These are phyloP conservation scores for Juglanconis sp. DNA, from an alignment of 2,329 filamentous ascomycete genomes.

Conservation along the genomic window DNA sequence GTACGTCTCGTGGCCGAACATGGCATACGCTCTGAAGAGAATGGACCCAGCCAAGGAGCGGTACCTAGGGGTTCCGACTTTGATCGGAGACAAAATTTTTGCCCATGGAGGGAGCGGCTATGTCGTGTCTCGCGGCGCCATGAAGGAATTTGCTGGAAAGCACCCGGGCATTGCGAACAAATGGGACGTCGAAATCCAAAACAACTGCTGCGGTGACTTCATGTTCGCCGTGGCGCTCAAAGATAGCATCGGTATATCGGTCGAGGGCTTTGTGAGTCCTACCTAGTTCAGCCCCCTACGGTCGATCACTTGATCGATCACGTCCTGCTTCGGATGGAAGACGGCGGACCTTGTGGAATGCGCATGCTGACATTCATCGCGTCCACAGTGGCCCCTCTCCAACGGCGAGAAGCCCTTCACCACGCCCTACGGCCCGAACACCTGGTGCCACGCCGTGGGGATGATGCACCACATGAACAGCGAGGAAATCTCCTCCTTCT, in stretches of 20 bases:
- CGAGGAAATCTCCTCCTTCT: constrained; percentile 48
- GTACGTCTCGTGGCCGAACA: constrained; percentile 52
- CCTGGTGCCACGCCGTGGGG: constrained; percentile 55
- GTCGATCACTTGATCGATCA: not conserved
- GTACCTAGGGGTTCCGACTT: constrained; percentile 50
- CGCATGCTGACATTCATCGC: not conserved
- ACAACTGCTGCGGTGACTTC: constrained; percentile 50
- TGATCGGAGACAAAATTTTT: constrained; percentile 41
- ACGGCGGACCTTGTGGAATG: not conserved
- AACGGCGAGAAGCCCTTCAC: constrained; percentile 54
- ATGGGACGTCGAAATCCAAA: constrained; percentile 40
- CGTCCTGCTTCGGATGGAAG: no score
- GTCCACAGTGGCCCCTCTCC: constrained; percentile 46
- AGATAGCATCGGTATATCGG: constrained; percentile 39
- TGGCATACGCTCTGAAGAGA: constrained; percentile 45
- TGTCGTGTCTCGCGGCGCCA: constrained; percentile 48
- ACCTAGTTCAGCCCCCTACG: constrained; percentile 6
- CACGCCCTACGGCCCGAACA: constrained; percentile 41
- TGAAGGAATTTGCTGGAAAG: constrained; percentile 43
- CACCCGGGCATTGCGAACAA: constrained; percentile 41
- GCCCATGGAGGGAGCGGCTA: constrained; percentile 58
- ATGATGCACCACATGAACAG: constrained; percentile 55
- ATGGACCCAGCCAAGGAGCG: constrained; percentile 41
- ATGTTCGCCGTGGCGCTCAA: constrained; percentile 46
- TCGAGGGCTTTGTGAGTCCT: constrained; percentile 40